Evolutionary conservation across 768 basidiomycete genomes (phyloP).

Genomic region (Leucocoprinus leucothites): DNA sequence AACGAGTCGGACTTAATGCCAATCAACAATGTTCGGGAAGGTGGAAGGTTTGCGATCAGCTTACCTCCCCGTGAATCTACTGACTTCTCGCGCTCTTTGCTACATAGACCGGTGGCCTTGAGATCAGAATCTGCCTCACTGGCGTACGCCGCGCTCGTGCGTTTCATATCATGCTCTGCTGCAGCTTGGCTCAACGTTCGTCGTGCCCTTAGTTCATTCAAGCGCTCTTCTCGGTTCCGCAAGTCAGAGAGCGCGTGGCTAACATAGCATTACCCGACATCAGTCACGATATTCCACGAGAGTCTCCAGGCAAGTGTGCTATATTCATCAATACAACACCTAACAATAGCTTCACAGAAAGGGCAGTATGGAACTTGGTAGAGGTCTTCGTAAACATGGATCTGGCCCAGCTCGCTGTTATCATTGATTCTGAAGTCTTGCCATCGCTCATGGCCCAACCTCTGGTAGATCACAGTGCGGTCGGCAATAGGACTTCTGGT

Average conservation of each 20-base stretch:
- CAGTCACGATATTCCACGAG: slow-evolving; percentile 18
- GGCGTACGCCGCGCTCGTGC: slow-evolving; percentile 59
- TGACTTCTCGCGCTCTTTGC: background rate
- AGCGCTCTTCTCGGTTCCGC: slow-evolving; percentile 66
- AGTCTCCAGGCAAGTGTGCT: slow-evolving; percentile 27
- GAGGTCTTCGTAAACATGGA: slow-evolving; percentile 74
- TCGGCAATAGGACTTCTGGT: slow-evolving; percentile 22
- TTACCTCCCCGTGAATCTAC: background rate
- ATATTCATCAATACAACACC: background rate
- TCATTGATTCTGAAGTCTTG: slow-evolving; percentile 51
- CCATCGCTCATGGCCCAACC: slow-evolving; percentile 41
- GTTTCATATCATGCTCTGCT: slow-evolving; percentile 15
- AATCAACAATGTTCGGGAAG: slow-evolving; percentile 52
- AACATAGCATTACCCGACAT: slow-evolving; percentile 28
- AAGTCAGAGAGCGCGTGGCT: slow-evolving; percentile 50
- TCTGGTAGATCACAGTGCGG: slow-evolving; percentile 27
- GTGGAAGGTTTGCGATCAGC: slow-evolving; percentile 42
- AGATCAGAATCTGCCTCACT: slow-evolving; percentile 51
- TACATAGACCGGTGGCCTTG: slow-evolving; percentile 63
- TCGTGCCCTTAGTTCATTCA: slow-evolving; percentile 39
- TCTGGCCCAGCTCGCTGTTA: slow-evolving; percentile 52
- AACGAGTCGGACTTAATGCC: slow-evolving; percentile 52
- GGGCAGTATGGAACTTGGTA: slow-evolving; percentile 51
- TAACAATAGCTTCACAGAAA: slow-evolving; percentile 29
- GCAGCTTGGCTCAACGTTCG: background rate